These are phyloP conservation scores for Gynostemma pentaphyllum DNA, from an alignment of 306 rosid genomes.

Conservation along the genomic window DNA sequence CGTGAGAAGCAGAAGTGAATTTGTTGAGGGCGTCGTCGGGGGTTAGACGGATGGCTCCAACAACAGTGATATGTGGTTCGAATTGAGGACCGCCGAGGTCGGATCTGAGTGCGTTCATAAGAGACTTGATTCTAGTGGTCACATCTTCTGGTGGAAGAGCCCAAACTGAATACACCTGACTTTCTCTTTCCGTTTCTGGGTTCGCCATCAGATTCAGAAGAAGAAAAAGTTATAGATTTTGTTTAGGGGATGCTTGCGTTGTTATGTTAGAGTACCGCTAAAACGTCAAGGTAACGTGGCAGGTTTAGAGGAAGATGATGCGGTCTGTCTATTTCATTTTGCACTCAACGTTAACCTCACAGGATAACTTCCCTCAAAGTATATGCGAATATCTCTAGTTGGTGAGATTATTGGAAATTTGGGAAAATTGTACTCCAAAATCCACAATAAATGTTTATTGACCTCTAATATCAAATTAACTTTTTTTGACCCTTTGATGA, in stretches of 20 bases:
- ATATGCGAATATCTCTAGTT: too few relatives aligned
- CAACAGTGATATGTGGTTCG: slow-evolving; percentile 79
- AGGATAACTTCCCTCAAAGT: too few relatives aligned
- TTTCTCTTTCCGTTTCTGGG: slow-evolving; percentile 20
- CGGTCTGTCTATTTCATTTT: too few relatives aligned
- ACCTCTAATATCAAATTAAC: too few relatives aligned
- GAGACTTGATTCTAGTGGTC: slow-evolving; percentile 21
- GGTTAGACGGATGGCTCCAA: slow-evolving; percentile 52
- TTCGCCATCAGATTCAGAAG: slow-evolving; percentile 22
- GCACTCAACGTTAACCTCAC: too few relatives aligned
- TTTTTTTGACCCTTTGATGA: too few relatives aligned
- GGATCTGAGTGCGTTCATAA: slow-evolving; percentile 51
- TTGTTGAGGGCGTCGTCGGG: slow-evolving; percentile 46
- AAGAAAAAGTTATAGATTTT: too few relatives aligned
- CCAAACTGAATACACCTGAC: slow-evolving; percentile 70
- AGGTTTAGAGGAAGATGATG: slow-evolving; percentile 4
- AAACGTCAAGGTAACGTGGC: slow-evolving; percentile 5
- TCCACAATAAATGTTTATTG: too few relatives aligned
- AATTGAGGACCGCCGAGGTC: slow-evolving; percentile 71
- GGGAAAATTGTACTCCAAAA: too few relatives aligned
- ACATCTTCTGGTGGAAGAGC: slow-evolving; percentile 72
- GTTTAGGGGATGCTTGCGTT: too few relatives aligned
- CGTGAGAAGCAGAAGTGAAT: slow-evolving; percentile 41
- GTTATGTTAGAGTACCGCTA: too few relatives aligned
- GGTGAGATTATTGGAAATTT: too few relatives aligned